Evolutionary conservation across 306 rosid genomes (phyloP), one percentile per base, ranked within the genome.

Genomic region (Acacia acuminata): DNA sequence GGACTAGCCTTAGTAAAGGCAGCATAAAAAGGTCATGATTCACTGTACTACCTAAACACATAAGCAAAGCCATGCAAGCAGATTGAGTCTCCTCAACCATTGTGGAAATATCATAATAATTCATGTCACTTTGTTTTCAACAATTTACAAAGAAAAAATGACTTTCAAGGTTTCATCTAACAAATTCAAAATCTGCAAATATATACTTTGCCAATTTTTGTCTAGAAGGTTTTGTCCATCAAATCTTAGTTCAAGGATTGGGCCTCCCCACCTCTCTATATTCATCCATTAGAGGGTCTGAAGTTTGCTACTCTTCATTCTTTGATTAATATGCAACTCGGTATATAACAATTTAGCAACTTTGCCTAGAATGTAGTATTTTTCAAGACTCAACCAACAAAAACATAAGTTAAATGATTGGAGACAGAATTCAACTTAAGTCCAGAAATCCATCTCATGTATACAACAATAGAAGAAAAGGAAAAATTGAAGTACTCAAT

Each of bases 41-140:
- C 70, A 75, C 7, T 10, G 70, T 15, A 22, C 69, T 20, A 55
- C 13, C 34, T 45, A 53, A 56, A n/a, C 22, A 56, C 14, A 34
- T 2, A 40, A 36, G 71, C 45, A 76, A 61, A 83, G 32, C 55
- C 55, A 71, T 61, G 38, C 68, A 5, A 60, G 30, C 22, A 72
- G 36, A 77, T 81, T 77, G 72, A 48, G 50, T 81, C 81, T 55
- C 34, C 84, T 53, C 40, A 73, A 32, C 75, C 36, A 56, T 71
- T 25, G 74, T 14, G 68, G 24, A 82, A 82, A 25, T 11, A 58
- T 38, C 24, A 58, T 76, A 8, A 4, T 14, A 64, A 38, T 48
- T 65, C 71, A 74, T 24, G 38, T 25, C 19, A 27, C 42, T 56
- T 19, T 30, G 22, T 25, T 76, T 75, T 38, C 55, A 58, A 60